Percentiles rank a stretch among this genome's conserved stretches.
Conservation (phyloP, 306 rosid species). For the Sechiopsis laciniata region DNA sequence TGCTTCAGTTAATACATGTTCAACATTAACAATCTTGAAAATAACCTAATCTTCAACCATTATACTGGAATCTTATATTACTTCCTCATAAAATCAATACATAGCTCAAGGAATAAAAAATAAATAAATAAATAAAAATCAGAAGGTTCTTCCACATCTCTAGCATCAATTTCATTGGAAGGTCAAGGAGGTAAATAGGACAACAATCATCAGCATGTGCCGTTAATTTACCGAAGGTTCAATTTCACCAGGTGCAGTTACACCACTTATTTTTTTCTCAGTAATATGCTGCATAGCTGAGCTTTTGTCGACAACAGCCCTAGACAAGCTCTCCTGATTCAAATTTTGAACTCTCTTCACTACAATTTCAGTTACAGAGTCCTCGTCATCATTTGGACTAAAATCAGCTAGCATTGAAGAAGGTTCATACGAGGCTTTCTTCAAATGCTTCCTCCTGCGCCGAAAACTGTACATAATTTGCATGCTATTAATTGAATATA, state of each 20-base stretch:
- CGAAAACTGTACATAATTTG: conserved; percentile 43
- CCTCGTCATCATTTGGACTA: conserved; percentile 39
- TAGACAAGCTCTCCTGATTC: conserved; percentile 32
- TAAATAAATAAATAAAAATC: no score
- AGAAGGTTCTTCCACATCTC: not conserved
- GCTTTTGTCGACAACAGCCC: conserved; percentile 24
- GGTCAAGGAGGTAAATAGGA: not conserved
- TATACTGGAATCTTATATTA: not conserved
- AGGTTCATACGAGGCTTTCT: conserved; percentile 44
- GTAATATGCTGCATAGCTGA: conserved; percentile 22
- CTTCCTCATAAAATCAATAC: not conserved
- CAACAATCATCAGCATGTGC: not conserved
- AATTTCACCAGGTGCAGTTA: conserved; percentile 28
- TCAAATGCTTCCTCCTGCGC: conserved; percentile 46
- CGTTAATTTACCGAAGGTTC: conserved; percentile 41
- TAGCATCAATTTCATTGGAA: not conserved
- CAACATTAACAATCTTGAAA: not conserved
- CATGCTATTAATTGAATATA: not conserved
- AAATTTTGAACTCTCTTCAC: conserved; percentile 26
- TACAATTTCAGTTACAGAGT: conserved; percentile 30
- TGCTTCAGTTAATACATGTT: not conserved
- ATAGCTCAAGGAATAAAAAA: not conserved
- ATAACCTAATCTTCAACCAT: not conserved
- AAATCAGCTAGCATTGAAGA: conserved; percentile 37
- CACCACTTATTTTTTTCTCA: conserved; percentile 28